phyloP scores from a whole-genome alignment of 2,329 filamentous ascomycete genomes.

The Penicillium sumatraense region DNA sequence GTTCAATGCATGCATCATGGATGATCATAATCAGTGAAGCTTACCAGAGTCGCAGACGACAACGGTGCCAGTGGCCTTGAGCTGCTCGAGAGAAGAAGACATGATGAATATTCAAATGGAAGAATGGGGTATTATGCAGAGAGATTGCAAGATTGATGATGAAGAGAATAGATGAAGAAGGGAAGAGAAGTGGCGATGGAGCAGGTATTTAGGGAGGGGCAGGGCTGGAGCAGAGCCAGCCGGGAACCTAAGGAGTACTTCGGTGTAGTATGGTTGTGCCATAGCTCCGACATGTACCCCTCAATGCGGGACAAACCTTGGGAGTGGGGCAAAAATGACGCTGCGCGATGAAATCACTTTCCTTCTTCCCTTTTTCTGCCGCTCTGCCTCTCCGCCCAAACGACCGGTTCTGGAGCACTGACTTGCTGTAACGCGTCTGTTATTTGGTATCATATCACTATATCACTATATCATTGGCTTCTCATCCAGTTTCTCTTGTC shows the following conservation, averaged over 20 bases:
- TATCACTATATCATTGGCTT: no score
- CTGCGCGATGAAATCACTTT: constrained; percentile 26
- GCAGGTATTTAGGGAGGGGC: constrained; percentile 28
- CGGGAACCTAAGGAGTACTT: constrained; percentile 19
- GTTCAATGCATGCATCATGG: constrained; percentile 7
- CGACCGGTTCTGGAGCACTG: not conserved
- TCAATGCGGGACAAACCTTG: constrained; percentile 1
- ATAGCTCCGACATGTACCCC: constrained; percentile 21
- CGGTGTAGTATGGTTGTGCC: not conserved
- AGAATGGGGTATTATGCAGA: constrained; percentile 7
- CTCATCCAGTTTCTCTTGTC: no score
- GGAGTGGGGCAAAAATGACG: constrained; percentile 31
- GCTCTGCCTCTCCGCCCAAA: not conserved
- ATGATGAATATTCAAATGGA: constrained; percentile 56
- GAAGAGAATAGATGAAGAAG: constrained; percentile 21
- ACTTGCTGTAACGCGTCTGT: no score
- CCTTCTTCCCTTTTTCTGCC: not conserved
- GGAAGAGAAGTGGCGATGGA: constrained; percentile 24
- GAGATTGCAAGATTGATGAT: constrained; percentile 24
- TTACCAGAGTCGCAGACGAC: constrained; percentile 97
- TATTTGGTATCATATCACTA: no score
- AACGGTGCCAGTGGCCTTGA: constrained; percentile 95
- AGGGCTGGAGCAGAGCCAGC: constrained; percentile 16
- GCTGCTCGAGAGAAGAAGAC: constrained; percentile 90
- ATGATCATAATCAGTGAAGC: constrained; percentile 33